Evolutionary conservation across 1,284 basidiomycete species (phyloP), one percentile per base, ranked within the genome.

Genomic region (Heterobasidion occidentale): DNA sequence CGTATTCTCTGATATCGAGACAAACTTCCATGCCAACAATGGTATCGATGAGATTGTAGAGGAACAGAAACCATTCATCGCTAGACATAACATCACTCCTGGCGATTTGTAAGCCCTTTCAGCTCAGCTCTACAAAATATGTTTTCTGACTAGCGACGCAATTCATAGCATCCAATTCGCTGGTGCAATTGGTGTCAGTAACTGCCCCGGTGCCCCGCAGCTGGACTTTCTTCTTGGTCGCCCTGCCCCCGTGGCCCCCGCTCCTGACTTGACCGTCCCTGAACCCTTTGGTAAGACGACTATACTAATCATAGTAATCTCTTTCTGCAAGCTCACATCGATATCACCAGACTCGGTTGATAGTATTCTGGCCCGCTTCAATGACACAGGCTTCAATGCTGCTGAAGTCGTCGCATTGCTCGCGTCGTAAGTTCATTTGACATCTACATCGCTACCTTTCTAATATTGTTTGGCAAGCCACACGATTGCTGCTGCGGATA

Each of bases 1-100:
- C 49, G 34, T 46, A 12, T 67, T 66, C 38, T n/a, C 50, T 1
- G 56, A 59, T 17, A 60, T 54, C 36, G 66, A 66, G 46, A 56
- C 59, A 1, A 53, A 58, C 14, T 59, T 60, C 45, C 54, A 17
- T 38, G 63, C 67, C 11, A 68, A 66, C 56, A 54, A 58, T 52
- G 67, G 68, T 27, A 61, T 68, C 33, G 68, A 68, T 58, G 65
- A 67, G 35, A 65, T 68, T 51, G 65, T 68, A 42, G 59, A 59
- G n/a, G 56, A 53, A n/a, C 65, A 67, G 56, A 59, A 55, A 46
- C 66, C 65, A 12, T 66, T 67, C 61, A 56, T 63, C 15, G 56
- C 61, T 49, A 61, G 51, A 52, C 62, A 68, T 62, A 63, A 63
- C 59, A 63, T 65, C 9, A 64, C 66, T 36, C 57, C 65, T 34